Percentiles rank a stretch among this genome's conserved stretches.
Evolutionary conservation across 208 protist genomes (phyloP).

Genomic region (Trypanosoma lewisi): DNA sequence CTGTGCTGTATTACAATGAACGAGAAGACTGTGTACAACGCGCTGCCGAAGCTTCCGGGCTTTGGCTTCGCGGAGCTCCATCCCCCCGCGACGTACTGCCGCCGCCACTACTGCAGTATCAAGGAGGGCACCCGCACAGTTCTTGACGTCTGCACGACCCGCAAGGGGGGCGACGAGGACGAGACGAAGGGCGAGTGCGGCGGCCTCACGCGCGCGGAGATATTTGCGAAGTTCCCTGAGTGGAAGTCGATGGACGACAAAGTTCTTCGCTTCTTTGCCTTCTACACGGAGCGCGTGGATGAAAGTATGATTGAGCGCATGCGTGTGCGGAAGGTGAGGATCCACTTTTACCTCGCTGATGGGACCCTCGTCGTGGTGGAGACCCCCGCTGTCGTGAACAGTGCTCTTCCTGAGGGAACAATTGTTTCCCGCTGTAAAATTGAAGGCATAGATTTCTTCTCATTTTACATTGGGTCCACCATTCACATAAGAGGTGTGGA

Average conservation of each 20-base stretch:
- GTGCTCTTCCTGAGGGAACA: constrained; percentile 89
- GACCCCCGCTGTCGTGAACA: constrained; percentile 88
- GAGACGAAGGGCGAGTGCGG: constrained; percentile 43
- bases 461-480: constrained; percentile 79
- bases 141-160: constrained; percentile 14
- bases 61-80: constrained; percentile 80
- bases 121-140: constrained; percentile 56
- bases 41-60: constrained; percentile 79
- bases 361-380: constrained; percentile 94
- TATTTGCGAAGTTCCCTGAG: constrained; percentile 71
- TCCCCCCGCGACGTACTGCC: constrained; percentile 38
- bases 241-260: constrained; percentile 93
- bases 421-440: constrained; percentile 86
- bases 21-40: constrained; percentile 80
- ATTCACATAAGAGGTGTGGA: constrained; percentile 83
- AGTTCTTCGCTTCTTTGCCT: constrained; percentile 95
- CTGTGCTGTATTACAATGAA: constrained; percentile 26
- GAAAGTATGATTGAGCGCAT: constrained; percentile 86
- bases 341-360: constrained; percentile 94
- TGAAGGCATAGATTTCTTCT: constrained; percentile 67
- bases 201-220: constrained; percentile 51
- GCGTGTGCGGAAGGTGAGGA: constrained; percentile 90
- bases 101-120: constrained; percentile 53
- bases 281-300: constrained; percentile 92
- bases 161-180: neutral